Base-by-base conservation (phyloP, 768 basidiomycete species). In the Lepiota brunneoincarnata region DNA sequence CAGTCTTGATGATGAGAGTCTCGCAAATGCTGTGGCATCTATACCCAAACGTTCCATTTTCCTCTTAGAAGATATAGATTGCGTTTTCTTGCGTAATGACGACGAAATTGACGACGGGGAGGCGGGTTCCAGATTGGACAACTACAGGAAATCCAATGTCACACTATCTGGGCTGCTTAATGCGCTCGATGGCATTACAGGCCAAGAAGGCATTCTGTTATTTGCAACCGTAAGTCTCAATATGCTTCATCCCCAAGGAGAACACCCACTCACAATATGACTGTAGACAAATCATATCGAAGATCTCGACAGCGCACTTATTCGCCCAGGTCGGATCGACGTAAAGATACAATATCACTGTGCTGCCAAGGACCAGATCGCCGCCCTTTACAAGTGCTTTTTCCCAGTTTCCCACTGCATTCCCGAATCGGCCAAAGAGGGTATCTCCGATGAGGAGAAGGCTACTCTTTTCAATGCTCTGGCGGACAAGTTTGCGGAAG, bases 21-120 rank as follows among this genome's bases (percentile, higher is more conserved):
- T 83, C 1, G 71, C 75, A 46, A 67, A 72, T 3, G 74, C 75
- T 2, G 73, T 74, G 1, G 63, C 74, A 3, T 64, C 68, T 15
- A 73, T 79, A 5, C 81, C 81, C 0, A 77, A 78, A 54, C 65
- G 75, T 24, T 75, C 75, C 12, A 81, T 83, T 31, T 69, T 82
- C 43, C 67, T 82, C 6, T 75, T 83, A 42, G 81, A 82, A 63
- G 81, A 83, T 55, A 82, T 82, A 38, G 82, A 83, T 54, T 81
- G 80, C 57, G 80, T 79, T 0, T 82, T 83, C 64, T 73, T 76
- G 1, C 72, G 76, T 6, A 73, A 73, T 7, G 75, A 77, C 1
- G 65, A 53, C 9, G 20, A 20, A 23, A n/a, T 24, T 28, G 24
- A 36, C 6, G 54, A 39, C 31, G 31, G 14, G 2, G 38, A 37